Conservation (phyloP, 2,329 filamentous ascomycete genomes). For the Aspergillus arachidicola region DNA sequence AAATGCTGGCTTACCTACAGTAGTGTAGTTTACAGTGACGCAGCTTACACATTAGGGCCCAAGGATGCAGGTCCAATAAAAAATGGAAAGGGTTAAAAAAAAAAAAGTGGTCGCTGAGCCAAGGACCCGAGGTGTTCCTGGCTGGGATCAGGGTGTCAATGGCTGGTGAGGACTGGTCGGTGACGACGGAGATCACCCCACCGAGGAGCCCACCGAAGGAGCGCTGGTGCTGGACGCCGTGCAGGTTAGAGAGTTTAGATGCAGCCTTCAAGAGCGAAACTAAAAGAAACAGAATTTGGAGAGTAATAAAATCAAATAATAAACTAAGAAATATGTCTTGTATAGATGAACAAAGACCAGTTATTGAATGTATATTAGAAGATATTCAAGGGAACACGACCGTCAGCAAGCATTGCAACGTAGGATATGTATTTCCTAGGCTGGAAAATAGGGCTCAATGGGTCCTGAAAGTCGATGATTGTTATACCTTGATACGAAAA, state of each 20-base stretch:
- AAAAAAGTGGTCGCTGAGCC: slow-evolving; percentile 16
- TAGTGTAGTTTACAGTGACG: slow-evolving; percentile 13
- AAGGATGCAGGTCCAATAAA: slow-evolving; percentile 8
- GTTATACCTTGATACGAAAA: neutral
- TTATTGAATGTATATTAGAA: slow-evolving; percentile 9
- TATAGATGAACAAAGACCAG: slow-evolving; percentile 15
- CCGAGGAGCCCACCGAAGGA: slow-evolving; percentile 23
- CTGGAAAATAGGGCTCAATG: slow-evolving; percentile 7
- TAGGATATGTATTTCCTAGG: neutral
- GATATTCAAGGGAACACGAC: neutral
- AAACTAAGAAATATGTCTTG: neutral
- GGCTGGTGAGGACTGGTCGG: slow-evolving; percentile 27
- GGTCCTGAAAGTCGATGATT: slow-evolving; percentile 3
- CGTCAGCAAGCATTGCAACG: slow-evolving; percentile 5
- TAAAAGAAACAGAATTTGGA: neutral
- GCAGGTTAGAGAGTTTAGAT: slow-evolving; percentile 12
- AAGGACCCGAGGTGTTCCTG: slow-evolving; percentile 30
- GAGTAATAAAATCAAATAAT: neutral
- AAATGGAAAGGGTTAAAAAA: neutral
- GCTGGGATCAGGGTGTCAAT: slow-evolving; percentile 24
- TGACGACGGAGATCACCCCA: slow-evolving; percentile 28
- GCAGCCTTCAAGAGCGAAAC: neutral
- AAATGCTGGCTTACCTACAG: slow-evolving; percentile 17
- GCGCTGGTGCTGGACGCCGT: slow-evolving; percentile 22
- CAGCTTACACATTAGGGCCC: slow-evolving; percentile 13